Base-by-base conservation (phyloP, 2,329 filamentous ascomycete genomes). In the Diaporthe humulicola region DNA sequence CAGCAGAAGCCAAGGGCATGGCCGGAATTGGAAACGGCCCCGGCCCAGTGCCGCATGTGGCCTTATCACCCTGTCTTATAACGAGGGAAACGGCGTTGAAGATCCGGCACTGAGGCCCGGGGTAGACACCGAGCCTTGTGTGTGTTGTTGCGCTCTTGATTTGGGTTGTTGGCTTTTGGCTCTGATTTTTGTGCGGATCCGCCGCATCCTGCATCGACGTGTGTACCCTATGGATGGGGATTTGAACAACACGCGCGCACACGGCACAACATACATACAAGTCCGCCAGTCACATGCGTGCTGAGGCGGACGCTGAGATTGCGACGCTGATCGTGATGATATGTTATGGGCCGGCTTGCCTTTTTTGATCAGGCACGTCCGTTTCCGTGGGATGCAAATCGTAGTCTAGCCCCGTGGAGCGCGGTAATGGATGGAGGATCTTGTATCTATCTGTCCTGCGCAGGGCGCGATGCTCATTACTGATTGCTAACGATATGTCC, bases 21-120 rank as follows among this genome's bases (percentile, higher is more conserved):
- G 64, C 64, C 64, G 25, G 64, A 67, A 52, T 22, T 67, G 64
- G 64, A 67, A 67, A 67, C 22, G n/a, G 12, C 64, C 64, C 64
- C 22, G 61, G 28, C 38, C 58, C 58, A 64, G 58, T 45, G 12
- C 38, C 58, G 38, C 12, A 30, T n/a, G 58, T 67, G 48, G 64
- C 22, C 64, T 67, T 67, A 52, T 67, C 33, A 67, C 64, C 64
- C 48, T 52, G 64, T 67, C 64, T 67, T 67, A 64, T 64, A 64
- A 3, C 38, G 17, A 52, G 14, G 19, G 14, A 10, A 48, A 52
- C 30, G 64, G 45, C 19, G 64, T 67, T 67, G 64, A 67, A 67
- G 64, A 67, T 67, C 64, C 64, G 64, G 64, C 64, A 67, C 64
- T 54, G 64, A 67, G 64, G 64, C 64, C 45, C 64, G 64, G 64